Evolutionary conservation across 2,329 filamentous ascomycete species (phyloP), one percentile per base, ranked within the genome.

Genomic region (Diaporthe ampelina): DNA sequence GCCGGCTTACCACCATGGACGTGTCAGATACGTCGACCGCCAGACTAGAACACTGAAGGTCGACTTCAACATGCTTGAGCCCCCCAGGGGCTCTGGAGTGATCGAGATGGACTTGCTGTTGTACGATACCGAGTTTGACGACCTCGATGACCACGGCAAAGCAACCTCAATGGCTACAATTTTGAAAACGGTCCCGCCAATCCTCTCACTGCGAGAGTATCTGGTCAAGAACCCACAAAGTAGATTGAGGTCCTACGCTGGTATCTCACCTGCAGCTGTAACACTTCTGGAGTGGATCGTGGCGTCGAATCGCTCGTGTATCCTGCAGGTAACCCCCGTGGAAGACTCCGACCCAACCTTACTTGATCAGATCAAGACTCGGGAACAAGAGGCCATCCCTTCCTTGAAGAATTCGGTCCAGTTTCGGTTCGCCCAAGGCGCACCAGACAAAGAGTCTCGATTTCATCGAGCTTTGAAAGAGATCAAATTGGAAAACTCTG

Each of bases 351-450:
- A 92, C 57, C 83, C 83, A 11, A 73, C 75, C n/a, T 29, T 67
- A 8, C 58, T 50, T 15, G 48, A 69, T 29, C 24, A 76, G 65
- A 79, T 76, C 73, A 79, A 77, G 71, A 85, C 78, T 58, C 76
- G 81, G 71, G 82, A 80, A 43, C 84, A 85, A 48, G 87, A 92
- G 76, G 87, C 86, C 15, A 88, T 97, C 3, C 85, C 84, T 32
- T 92, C 92, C 0, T 56, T 75, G 61, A 91, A 96, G 84, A 79
- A 86, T 0, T 86, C 83, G 3, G 86, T 94, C 73, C 95, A 98
- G 81, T 98, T 98, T 79, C 90, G 94, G 37, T 95, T 98, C 78
- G 92, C 93, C 0, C 96, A 97, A 85, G 95, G 95, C 11, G 93
- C 94, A 0, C 95, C 95, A 0, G 94, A 97, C 79, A 97, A 95